Base-by-base conservation (phyloP, 345 rosid genomes). In the Citrus trifoliata region DNA sequence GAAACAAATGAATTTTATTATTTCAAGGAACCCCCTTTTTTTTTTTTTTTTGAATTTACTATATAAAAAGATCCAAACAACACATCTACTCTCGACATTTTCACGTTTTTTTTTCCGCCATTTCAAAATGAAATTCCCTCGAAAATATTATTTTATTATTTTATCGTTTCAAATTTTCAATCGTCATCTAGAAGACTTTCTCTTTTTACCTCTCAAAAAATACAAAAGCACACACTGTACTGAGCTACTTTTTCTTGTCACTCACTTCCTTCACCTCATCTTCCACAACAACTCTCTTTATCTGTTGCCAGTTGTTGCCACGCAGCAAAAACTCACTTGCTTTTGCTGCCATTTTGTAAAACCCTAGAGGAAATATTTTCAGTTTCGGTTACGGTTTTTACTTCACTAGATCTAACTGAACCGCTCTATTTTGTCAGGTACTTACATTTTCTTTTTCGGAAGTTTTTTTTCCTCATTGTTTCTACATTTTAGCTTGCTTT, bases 351-450 rank as follows among this genome's bases (percentile, higher is more conserved):
- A 40, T 21, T 59, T 42, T 30, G 67, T 71, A 60, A 68, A 83
- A 73, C 72, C 80, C 78, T 53, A 67, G 46, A 7, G 12, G 66
- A 35, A 38, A 74, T 12, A 7, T 73, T 40, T 24, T 21, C 62
- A 21, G 71, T 73, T 81, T 81, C 68, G 8, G 69, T 68, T 67
- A 2, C 72, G 18, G 59, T 51, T 71, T 13, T 63, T 13, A 27
- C 59, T 74, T 72, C 67, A 35, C 60, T 77, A 74, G 86, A 83
- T 80, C 83, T 70, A 78, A 70, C 72, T 12, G 56, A 60, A 63
- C 6, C 73, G 22, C 53, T 58, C 63, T 64, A n/a, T 70, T 55
- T 80, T 67, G 46, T 63, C 75, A 73, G 68, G 27, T 63, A 35
- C n/a, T 76, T 33, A 21, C 48, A 6, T 37, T 48, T 71, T 64